Evolutionary conservation across 805 yeast genomes (phyloP).

Genomic region (Brettanomyces bruxellensis): DNA sequence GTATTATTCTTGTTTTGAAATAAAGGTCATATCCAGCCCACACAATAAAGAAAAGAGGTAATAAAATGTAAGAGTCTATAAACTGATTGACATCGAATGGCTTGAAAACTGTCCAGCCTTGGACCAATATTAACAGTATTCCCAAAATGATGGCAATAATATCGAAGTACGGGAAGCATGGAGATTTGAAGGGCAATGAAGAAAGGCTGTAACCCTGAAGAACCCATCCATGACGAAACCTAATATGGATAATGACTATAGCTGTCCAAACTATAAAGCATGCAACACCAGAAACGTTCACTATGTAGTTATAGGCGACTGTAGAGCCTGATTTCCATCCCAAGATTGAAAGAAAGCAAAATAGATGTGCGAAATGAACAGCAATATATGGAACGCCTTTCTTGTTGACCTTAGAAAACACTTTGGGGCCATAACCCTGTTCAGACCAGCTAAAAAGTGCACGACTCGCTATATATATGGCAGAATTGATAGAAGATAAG

Average conservation of each 20-base stretch:
- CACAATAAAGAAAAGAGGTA: constrained; percentile 44
- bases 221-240: constrained; percentile 29
- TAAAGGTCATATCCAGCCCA: constrained; percentile 16
- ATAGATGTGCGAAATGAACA: constrained; percentile 40
- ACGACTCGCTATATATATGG: constrained; percentile 58
- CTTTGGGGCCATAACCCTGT: constrained; percentile 50
- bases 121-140: constrained; percentile 58
- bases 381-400: constrained; percentile 55
- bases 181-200: constrained; percentile 19
- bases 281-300: constrained; percentile 52
- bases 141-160: constrained; percentile 42
- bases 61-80: constrained; percentile 50
- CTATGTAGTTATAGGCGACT: constrained; percentile 46
- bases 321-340: constrained; percentile 49
- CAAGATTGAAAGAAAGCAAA: constrained; percentile 48
- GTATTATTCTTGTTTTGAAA: constrained; percentile 22
- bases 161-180: constrained; percentile 38
- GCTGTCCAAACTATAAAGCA: constrained; percentile 58
- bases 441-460: constrained; percentile 52
- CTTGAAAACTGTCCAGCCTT: constrained; percentile 53
- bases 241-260: constrained; percentile 41
- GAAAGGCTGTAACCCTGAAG: constrained; percentile 8
- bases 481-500: constrained; percentile 61
- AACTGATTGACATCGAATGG: constrained; percentile 48
- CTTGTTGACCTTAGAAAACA: constrained; percentile 40